Evolutionary conservation across 768 basidiomycete genomes (phyloP).

Genomic region (Lentinula boryana): DNA sequence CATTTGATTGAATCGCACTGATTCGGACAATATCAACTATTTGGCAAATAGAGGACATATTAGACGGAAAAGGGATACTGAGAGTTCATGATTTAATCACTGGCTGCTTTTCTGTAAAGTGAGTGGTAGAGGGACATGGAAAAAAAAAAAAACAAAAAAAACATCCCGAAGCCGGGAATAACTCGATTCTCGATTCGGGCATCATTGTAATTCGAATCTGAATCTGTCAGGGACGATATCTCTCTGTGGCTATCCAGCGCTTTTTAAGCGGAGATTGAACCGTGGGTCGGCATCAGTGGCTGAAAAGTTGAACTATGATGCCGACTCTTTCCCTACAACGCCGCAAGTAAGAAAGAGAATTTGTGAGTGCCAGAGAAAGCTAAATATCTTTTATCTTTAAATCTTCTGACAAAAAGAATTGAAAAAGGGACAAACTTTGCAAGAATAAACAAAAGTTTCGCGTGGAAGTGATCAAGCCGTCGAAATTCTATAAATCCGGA

Average conservation of each 20-base stretch:
- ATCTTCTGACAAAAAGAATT: background rate
- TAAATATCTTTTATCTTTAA: background rate
- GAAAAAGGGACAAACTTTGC: background rate
- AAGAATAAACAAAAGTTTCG: background rate
- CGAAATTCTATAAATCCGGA: background rate
- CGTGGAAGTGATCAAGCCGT: constrained; percentile 9
- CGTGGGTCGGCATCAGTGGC: background rate
- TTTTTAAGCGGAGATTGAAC: background rate
- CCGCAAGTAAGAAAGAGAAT: background rate
- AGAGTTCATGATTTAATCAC: background rate
- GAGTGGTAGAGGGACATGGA: too few relatives aligned
- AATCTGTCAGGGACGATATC: background rate
- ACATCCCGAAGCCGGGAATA: background rate
- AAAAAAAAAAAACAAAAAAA: too few relatives aligned
- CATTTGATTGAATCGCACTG: background rate
- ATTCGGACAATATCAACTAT: background rate
- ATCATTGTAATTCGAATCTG: background rate
- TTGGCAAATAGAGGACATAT: background rate
- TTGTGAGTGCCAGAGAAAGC: background rate
- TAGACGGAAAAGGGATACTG: background rate
- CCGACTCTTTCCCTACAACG: background rate
- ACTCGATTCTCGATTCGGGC: background rate
- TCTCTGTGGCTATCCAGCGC: background rate
- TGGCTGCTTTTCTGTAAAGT: too few relatives aligned
- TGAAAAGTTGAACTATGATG: background rate